phyloP scores from a whole-genome alignment of 768 basidiomycete genomes.

The Albatrellus ellisii region DNA sequence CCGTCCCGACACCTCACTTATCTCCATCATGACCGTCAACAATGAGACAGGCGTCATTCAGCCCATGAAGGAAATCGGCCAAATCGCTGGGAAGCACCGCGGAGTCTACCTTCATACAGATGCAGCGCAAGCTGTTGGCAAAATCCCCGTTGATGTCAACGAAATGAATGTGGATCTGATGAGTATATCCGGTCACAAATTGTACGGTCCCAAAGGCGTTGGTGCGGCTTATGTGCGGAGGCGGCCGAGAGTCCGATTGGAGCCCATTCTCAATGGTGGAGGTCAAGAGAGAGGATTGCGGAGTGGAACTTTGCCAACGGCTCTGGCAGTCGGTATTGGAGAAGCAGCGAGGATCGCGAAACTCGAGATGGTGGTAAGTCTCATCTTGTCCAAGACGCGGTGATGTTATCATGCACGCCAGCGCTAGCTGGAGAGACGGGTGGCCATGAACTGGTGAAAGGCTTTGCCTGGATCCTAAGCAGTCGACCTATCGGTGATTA shows the following conservation, averaged over 20 bases:
- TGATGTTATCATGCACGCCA: conserved; percentile 22
- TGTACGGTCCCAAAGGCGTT: conserved; percentile 96
- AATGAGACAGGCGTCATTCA: conserved; percentile 99
- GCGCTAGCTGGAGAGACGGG: conserved; percentile 17
- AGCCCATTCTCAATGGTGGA: conserved; percentile 91
- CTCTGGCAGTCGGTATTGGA: conserved; percentile 84
- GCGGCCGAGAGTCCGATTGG: conserved; percentile 83
- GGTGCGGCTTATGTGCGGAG: conserved; percentile 92
- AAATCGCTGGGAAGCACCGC: conserved; percentile 71
- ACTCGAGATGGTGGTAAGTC: conserved; percentile 84
- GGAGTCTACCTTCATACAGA: conserved; percentile 96
- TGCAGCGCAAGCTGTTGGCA: conserved; percentile 90
- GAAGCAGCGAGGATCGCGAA: conserved; percentile 90
- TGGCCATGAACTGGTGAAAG: conserved; percentile 27
- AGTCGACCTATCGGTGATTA: conserved; percentile 49
- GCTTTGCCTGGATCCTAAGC: conserved; percentile 24
- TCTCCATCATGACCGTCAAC: conserved; percentile 98
- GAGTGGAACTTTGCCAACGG: conserved; percentile 86
- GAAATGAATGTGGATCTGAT: conserved; percentile 91
- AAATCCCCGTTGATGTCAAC: conserved; percentile 87
- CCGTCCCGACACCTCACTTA: conserved; percentile 84
- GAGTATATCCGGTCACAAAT: conserved; percentile 94
- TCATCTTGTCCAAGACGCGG: conserved; percentile 10
- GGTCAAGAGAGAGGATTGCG: conserved; percentile 94
- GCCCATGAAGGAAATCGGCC: conserved; percentile 90